These are phyloP conservation scores for Penicillium herquei DNA, from an alignment of 495 filamentous ascomycete species.

Conservation along the genomic window DNA sequence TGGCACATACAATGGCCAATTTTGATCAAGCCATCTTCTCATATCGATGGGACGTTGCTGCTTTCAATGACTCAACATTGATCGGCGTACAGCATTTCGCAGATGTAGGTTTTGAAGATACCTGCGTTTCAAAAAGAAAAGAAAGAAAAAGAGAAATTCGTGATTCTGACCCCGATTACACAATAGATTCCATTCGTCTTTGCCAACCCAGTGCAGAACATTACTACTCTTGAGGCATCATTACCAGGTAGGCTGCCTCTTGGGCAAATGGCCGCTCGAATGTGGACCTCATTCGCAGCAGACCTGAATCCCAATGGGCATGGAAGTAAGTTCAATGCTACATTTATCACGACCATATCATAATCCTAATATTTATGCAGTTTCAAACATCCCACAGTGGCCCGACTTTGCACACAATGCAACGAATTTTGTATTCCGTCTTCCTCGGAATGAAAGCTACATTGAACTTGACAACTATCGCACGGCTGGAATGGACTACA, in stretches of 20 bases:
- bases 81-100: conserved; percentile 41
- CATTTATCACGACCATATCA: too few relatives aligned
- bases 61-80: conserved; percentile 24
- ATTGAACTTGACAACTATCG: conserved; percentile 32
- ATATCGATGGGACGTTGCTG: conserved; percentile 52
- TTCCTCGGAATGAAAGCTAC: conserved; percentile 32
- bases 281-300: conserved; percentile 55
- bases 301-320: conserved; percentile 50
- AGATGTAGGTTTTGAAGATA: conserved; percentile 28
- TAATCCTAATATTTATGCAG: too few relatives aligned
- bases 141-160: too few relatives aligned
- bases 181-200: conserved; percentile 47
- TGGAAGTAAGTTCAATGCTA: conserved; percentile 18
- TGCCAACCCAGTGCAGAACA: conserved; percentile 48
- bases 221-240: conserved; percentile 27
- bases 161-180: too few relatives aligned
- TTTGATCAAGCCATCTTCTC: conserved; percentile 47
- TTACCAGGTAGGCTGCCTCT: conserved; percentile 30
- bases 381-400: conserved; percentile 26
- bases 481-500: conserved; percentile 26
- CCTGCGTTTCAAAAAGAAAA: background rate
- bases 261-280: conserved; percentile 44
- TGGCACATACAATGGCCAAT: conserved; percentile 47
- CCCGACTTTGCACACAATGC: conserved; percentile 22
- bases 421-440: conserved; percentile 35